Base-by-base conservation (phyloP, 1,284 basidiomycete genomes). In the Tetrapyrgos nigripes region DNA sequence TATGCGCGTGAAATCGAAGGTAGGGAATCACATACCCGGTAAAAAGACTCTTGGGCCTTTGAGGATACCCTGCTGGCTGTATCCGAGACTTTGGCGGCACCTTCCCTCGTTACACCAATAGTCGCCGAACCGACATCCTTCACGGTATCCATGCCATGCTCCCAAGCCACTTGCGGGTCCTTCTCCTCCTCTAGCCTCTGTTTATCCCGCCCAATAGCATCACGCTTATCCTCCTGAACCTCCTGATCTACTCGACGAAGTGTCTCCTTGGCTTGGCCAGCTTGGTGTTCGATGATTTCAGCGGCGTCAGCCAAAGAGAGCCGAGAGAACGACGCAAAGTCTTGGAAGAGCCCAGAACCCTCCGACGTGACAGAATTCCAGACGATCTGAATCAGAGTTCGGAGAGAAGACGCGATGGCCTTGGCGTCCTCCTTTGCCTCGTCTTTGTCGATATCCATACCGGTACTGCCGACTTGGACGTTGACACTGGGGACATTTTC, bases 241-340 rank as follows among this genome's bases (percentile, higher is more conserved):
- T 83, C 82, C 4, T 77, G 68, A 53, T 91, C 87, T 2, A 84
- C 71, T 8, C 79, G 70, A 19, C 87, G 75, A 2, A 91, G 70
- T 13, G 68, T 72, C 28, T 82, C 73, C 57, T 87, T 87, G 0
- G 83, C 78, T 2, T 66, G 62, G 2, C 75, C 73, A 0, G 86
- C 88, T 55, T 77, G 76, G 0, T 68, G 62, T 62, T 88, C 82
- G 23, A 89, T 60, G 14, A 79, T 68, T 52, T 88, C 86, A 0
- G 87, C 86, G 0, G 82, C 79, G 57, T 90, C 86, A 0, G 87
- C 86, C 40, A 89, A 72, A 2, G 85, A 79, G 29, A 88, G 78
- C 1, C 88, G 83, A 1, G 79, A 64, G 64, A 89, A 84, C 19
- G 87, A 88, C 3, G 85, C 76, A 62, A 89, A 82, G 68, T 91